phyloP scores from a whole-genome alignment of 345 rosid species.

The Corchorus capsularis region DNA sequence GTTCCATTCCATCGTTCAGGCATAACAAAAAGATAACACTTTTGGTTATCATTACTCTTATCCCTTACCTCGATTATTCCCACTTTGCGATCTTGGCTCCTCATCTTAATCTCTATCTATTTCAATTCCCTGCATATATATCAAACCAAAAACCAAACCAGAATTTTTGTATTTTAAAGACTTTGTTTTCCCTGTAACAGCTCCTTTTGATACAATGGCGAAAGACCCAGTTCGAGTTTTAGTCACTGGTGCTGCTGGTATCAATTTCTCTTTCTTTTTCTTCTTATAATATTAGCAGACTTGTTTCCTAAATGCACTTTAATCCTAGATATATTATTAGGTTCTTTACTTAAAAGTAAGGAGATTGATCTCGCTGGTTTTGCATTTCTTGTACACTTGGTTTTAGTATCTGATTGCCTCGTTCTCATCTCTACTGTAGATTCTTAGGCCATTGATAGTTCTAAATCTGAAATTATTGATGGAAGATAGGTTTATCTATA shows the following conservation, averaged over 20 bases:
- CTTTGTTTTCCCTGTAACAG: neutral
- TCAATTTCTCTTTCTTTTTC: neutral
- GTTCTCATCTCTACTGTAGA: conserved; percentile 2
- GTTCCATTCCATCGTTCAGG: neutral
- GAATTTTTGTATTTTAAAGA: neutral
- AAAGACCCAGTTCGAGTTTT: conserved; percentile 9
- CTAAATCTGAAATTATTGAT: neutral
- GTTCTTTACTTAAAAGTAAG: conserved; percentile 34
- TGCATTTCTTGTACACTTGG: conserved; percentile 18
- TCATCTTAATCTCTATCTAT: neutral
- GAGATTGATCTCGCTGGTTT: conserved; percentile 8
- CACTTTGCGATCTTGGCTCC: neutral
- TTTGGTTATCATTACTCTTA: neutral
- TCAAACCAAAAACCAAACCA: neutral
- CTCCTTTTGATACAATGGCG: neutral
- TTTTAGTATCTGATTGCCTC: conserved; percentile 31
- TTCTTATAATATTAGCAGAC: neutral
- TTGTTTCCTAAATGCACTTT: neutral
- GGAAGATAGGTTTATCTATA: neutral
- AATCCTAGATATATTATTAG: neutral
- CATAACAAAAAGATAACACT: neutral
- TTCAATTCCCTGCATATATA: neutral
- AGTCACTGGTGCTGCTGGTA: conserved; percentile 19
- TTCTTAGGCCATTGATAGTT: conserved; percentile 12
- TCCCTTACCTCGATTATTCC: neutral